These are phyloP conservation scores for Emydomyces testavorans DNA, from an alignment of 2,329 filamentous ascomycete species.

Conservation along the genomic window DNA sequence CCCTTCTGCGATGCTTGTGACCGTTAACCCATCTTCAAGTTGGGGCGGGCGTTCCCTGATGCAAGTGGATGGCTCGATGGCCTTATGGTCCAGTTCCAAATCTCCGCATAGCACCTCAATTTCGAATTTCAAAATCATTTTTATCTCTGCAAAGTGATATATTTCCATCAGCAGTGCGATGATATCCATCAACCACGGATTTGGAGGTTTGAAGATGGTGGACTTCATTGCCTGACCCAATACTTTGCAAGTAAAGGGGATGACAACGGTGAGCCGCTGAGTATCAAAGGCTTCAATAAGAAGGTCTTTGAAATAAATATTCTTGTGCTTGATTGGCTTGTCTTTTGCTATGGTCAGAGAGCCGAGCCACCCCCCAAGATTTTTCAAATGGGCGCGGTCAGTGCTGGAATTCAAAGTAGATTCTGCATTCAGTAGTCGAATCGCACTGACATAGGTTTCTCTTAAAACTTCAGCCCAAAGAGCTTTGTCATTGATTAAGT, in stretches of 20 bases:
- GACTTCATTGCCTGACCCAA: constrained; percentile 74
- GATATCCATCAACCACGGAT: constrained; percentile 97
- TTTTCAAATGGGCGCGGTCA: constrained; percentile 82
- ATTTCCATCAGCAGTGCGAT: constrained; percentile 82
- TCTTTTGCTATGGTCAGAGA: constrained; percentile 85
- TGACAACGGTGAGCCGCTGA: constrained; percentile 79
- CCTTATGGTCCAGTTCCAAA: constrained; percentile 81
- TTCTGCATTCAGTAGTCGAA: constrained; percentile 82
- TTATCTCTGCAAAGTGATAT: constrained; percentile 84
- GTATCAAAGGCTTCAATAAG: constrained; percentile 89
- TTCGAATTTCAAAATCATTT: constrained; percentile 95
- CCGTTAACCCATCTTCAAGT: constrained; percentile 43
- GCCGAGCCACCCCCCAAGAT: constrained; percentile 85
- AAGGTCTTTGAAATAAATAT: constrained; percentile 93
- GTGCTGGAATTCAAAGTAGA: constrained; percentile 70
- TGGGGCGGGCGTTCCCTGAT: constrained; percentile 65
- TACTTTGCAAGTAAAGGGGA: constrained; percentile 96
- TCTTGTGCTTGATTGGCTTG: constrained; percentile 89
- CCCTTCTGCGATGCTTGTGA: constrained; percentile 51
- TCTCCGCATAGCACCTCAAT: constrained; percentile 96
- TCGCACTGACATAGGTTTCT: constrained; percentile 79
- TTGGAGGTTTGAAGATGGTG: constrained; percentile 82
- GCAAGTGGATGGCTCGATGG: constrained; percentile 73
- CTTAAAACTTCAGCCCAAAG: constrained; percentile 84
- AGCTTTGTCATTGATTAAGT: constrained; percentile 63